Conservation (phyloP, 441 rosid species). For the Isatis lusitanica region DNA sequence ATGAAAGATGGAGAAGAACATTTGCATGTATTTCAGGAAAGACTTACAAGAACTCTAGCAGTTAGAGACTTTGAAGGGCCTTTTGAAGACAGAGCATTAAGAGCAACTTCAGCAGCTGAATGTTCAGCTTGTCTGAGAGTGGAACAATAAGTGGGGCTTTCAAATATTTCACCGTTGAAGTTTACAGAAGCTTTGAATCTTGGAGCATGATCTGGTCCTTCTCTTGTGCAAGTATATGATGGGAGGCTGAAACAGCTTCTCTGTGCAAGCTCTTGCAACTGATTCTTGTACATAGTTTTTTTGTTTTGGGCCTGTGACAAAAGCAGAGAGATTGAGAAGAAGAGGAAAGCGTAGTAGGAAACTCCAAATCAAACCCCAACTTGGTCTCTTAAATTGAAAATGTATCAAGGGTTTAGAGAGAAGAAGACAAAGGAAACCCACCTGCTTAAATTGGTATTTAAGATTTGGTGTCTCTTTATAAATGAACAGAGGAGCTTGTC, state of each 20-base stretch:
- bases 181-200: constrained; percentile 76
- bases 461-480: constrained; percentile 7
- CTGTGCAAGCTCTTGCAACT: constrained; percentile 86
- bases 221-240: constrained; percentile 66
- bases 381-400: background rate
- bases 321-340: constrained; percentile 11
- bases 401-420: background rate
- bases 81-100: constrained; percentile 53
- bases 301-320: background rate
- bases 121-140: constrained; percentile 84
- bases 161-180: constrained; percentile 81
- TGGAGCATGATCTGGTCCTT: constrained; percentile 95
- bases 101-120: constrained; percentile 75
- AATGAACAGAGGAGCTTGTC: constrained; percentile 29
- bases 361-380: constrained; percentile 3
- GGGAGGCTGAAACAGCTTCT: constrained; percentile 89
- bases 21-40: background rate
- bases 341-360: background rate
- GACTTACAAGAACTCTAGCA: constrained; percentile 71
- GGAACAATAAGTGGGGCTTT: constrained; percentile 56
- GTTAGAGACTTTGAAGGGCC: constrained; percentile 69
- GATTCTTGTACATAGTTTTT: constrained; percentile 67
- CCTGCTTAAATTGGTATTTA: background rate
- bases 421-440: constrained; percentile 24
- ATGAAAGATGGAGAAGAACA: constrained; percentile 4